Evolutionary conservation across 805 yeast species (phyloP).

Genomic region (Yamadazyma nakazawae): DNA sequence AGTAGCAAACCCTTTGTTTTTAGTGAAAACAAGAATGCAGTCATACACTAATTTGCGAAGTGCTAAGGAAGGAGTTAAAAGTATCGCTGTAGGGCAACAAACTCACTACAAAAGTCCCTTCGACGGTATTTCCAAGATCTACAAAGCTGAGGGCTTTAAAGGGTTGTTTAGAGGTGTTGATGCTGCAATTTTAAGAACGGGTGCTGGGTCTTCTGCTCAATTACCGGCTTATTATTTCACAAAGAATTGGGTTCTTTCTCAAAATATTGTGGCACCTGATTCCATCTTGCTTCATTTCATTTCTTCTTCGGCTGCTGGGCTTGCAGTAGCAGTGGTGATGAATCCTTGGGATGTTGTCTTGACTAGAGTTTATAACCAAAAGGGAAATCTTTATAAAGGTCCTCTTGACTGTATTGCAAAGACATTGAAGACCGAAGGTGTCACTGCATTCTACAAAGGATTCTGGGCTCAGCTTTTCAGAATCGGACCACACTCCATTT

Average conservation of each 20-base stretch:
- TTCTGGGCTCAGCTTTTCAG: slow-evolving; percentile 90
- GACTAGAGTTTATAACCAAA: slow-evolving; percentile 94
- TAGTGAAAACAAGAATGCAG: slow-evolving; percentile 96
- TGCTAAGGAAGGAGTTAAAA: not conserved
- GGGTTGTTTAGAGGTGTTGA: slow-evolving; percentile 91
- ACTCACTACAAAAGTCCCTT: slow-evolving; percentile 72
- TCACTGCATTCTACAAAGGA: slow-evolving; percentile 86
- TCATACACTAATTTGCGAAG: slow-evolving; percentile 59
- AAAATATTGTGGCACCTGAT: slow-evolving; percentile 57
- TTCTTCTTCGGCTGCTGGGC: slow-evolving; percentile 76
- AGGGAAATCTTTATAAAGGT: slow-evolving; percentile 79
- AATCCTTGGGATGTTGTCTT: slow-evolving; percentile 96
- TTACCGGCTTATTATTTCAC: slow-evolving; percentile 83
- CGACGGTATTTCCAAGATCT: slow-evolving; percentile 66
- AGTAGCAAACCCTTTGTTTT: slow-evolving; percentile 85
- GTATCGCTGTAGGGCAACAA: slow-evolving; percentile 72
- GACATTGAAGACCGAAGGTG: slow-evolving; percentile 82
- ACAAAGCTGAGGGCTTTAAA: slow-evolving; percentile 61
- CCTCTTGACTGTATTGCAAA: slow-evolving; percentile 87
- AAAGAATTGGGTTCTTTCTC: slow-evolving; percentile 56
- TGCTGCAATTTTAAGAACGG: slow-evolving; percentile 92
- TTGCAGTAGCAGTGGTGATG: slow-evolving; percentile 94
- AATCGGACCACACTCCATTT: slow-evolving; percentile 91
- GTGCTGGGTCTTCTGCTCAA: slow-evolving; percentile 94
- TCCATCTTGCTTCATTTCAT: slow-evolving; percentile 62